A percentile compares a stretch with the other conserved stretches of the same genome.
phyloP scores from a whole-genome alignment of 2,329 filamentous ascomycete species.

The Endoconidiophora polonica region DNA sequence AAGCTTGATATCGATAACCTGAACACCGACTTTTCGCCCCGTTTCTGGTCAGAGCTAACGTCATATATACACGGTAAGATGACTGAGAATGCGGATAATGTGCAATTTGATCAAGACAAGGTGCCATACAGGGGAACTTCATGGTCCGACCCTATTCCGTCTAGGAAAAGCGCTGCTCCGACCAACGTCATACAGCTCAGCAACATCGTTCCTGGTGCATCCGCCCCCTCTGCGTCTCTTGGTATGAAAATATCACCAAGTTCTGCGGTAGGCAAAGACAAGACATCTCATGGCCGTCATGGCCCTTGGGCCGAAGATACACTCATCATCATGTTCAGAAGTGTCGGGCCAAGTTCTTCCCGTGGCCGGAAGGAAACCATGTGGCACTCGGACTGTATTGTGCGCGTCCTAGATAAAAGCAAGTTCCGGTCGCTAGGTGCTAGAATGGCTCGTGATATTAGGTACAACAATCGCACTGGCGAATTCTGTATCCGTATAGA shows the following conservation, averaged over 20 bases:
- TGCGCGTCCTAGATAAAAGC: slow-evolving; percentile 34
- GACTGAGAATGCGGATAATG: not conserved
- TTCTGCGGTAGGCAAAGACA: not conserved
- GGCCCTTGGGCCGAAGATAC: slow-evolving; percentile 41
- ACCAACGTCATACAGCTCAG: slow-evolving; percentile 33
- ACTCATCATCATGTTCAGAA: slow-evolving; percentile 40
- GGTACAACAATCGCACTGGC: slow-evolving; percentile 41
- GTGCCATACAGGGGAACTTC: slow-evolving; percentile 23
- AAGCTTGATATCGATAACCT: slow-evolving; percentile 27
- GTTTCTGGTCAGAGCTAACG: slow-evolving; percentile 36
- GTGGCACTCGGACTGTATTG: slow-evolving; percentile 34
- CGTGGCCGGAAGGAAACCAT: slow-evolving; percentile 17
- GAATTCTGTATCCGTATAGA: slow-evolving; percentile 46
- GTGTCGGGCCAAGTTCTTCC: slow-evolving; percentile 20
- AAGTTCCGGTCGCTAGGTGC: slow-evolving; percentile 39
- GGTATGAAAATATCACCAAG: not conserved
- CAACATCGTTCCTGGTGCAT: slow-evolving; percentile 23
- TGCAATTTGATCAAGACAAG: slow-evolving; percentile 24
- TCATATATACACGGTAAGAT: slow-evolving; percentile 22
- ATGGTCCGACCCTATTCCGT: slow-evolving; percentile 23
- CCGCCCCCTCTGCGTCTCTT: not conserved
- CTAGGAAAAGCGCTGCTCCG: slow-evolving; percentile 30
- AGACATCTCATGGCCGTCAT: not conserved
- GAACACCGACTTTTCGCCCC: slow-evolving; percentile 28
- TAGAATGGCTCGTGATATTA: slow-evolving; percentile 43